Evolutionary conservation across 257 asterid genomes (phyloP), one percentile per base, ranked within the genome.

Genomic region (Solanum pennellii): DNA sequence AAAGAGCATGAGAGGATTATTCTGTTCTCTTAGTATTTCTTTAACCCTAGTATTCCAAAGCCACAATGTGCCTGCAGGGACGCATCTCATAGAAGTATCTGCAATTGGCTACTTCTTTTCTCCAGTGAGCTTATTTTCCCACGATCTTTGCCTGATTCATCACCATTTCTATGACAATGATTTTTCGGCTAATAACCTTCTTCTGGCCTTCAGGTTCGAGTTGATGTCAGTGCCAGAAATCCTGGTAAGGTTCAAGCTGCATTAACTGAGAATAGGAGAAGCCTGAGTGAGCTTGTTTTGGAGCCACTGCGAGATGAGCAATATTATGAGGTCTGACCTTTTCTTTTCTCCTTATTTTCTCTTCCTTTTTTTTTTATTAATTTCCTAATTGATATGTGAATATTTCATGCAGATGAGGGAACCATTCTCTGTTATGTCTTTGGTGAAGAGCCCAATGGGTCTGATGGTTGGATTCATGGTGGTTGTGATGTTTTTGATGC

Each of bases 171-270:
- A 13, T 74, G 69, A 42, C 83, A 41, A 41, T 49, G 20, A 85
- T 71, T 84, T 89, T 77, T 75, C 76, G 88, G 83, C 39, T 86
- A 21, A 37, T 27, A 35, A 47, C 68, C 15, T 11, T 49, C 62
- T 84, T 35, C 84, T 76, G 76, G 41, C 83, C 86, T 68, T 42
- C 89, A 97, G 99, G 96, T 97, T 74, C 95, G 99, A 44, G 95
- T 97, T 86, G 99, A 97, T 91, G 98, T 97, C 85, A 97, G 99
- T 52, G 98, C 99, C 65, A 93, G 99, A 91, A 92, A 97, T 89
- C 98, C 98, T 41, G 99, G 99, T 85, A 95, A 95, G 93, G 98
- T 97, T 89, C 98, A 94, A 91, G 99, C 98, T 73, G 98, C 98
- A 85, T 90, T 97, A 88, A 97, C 98, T 25, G 99, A 97, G 92